phyloP scores from a whole-genome alignment of 208 protist species.

The Trypanosoma caninum region DNA sequence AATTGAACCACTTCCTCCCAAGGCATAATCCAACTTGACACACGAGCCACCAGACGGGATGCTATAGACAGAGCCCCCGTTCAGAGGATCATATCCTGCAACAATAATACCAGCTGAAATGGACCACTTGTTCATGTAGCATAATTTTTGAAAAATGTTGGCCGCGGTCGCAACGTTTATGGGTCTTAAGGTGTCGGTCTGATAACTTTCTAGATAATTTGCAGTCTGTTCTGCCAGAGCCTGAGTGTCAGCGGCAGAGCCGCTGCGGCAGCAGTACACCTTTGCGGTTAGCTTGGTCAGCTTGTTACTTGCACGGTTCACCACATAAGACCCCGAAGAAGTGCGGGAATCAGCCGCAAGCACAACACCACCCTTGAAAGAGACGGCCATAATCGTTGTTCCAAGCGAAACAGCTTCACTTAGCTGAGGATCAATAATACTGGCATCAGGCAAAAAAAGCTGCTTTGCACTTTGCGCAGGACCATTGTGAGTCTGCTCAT shows the following conservation, averaged over 20 bases:
- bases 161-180: constrained; percentile 95
- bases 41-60: constrained; percentile 95
- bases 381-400: constrained; percentile 98
- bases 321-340: constrained; percentile 96
- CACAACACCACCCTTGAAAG: constrained; percentile 96
- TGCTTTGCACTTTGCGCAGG: constrained; percentile 53
- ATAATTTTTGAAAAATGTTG: constrained; percentile 94
- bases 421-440: constrained; percentile 77
- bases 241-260: constrained; percentile 98
- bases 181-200: constrained; percentile 82
- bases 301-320: constrained; percentile 98
- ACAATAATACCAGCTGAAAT: constrained; percentile 97
- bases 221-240: constrained; percentile 91
- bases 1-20: constrained; percentile 96
- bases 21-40: constrained; percentile 93
- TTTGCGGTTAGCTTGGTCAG: constrained; percentile 95
- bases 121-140: constrained; percentile 97
- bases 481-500: constrained; percentile 57
- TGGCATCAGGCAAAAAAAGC: constrained; percentile 69
- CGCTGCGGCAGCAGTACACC: constrained; percentile 98
- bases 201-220: constrained; percentile 92
- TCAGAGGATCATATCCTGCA: constrained; percentile 95
- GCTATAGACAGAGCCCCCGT: constrained; percentile 96
- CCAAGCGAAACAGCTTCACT: constrained; percentile 87
- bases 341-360: constrained; percentile 97